Evolutionary conservation across 2,329 filamentous ascomycete genomes (phyloP).

Genomic region (Pseudocercospora vitis): DNA sequence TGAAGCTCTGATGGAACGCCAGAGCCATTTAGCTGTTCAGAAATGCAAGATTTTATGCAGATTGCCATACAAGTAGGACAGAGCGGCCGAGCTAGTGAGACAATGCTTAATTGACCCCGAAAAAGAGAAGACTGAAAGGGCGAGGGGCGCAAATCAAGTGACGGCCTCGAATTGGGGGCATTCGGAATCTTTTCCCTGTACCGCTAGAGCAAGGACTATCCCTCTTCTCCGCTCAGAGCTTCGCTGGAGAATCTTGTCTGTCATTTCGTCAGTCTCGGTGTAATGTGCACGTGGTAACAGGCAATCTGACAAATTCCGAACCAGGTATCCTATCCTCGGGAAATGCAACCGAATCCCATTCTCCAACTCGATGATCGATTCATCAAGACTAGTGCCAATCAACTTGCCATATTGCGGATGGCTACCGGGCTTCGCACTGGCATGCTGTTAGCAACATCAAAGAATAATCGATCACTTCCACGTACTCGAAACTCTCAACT

Average conservation of each 20-base stretch:
- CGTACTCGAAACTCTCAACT: conserved; percentile 35
- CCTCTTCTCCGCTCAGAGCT: too few species aligned
- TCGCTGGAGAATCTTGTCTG: conserved; percentile 7
- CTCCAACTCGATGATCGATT: conserved; percentile 32
- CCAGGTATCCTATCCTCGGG: conserved; percentile 28
- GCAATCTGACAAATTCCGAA: neutral
- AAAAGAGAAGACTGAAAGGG: too few species aligned
- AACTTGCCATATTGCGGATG: conserved; percentile 36
- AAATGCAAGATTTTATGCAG: too few species aligned
- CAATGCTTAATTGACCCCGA: too few species aligned
- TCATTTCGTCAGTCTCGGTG: neutral
- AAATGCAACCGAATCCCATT: conserved; percentile 40
- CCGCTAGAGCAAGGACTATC: too few species aligned
- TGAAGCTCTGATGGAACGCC: too few species aligned
- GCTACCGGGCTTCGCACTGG: conserved; percentile 29
- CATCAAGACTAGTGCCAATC: conserved; percentile 27
- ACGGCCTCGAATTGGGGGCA: too few species aligned
- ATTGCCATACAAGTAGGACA: too few species aligned
- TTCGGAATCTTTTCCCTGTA: too few species aligned
- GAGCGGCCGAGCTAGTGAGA: too few species aligned
- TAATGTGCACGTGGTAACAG: neutral
- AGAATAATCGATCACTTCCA: conserved; percentile 4
- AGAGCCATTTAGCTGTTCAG: too few species aligned
- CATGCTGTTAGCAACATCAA: conserved; percentile 9
- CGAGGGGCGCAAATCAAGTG: too few species aligned